Evolutionary conservation across 164 flowering plant genomes (phyloP).

Genomic region (Kalanchoe fedtschenkoi): DNA sequence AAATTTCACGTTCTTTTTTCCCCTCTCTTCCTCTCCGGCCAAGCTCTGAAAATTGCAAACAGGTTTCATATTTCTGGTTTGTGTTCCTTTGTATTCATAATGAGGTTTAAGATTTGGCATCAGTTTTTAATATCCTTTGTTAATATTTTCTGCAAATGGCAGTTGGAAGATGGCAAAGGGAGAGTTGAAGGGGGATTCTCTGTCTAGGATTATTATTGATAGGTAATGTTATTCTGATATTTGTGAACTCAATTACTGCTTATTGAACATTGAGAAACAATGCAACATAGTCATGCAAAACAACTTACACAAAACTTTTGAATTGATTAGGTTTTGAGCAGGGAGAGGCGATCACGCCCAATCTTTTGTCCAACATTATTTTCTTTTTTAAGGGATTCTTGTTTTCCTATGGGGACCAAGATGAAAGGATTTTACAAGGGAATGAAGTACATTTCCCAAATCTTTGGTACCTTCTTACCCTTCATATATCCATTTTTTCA

Average conservation of each 20-base stretch:
- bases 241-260: too few species aligned
- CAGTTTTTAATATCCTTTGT: neutral
- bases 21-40: neutral
- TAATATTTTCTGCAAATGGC: neutral
- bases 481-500: neutral
- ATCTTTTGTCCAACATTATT: neutral
- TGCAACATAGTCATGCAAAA: too few species aligned
- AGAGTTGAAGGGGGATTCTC: neutral
- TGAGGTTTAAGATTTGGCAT: neutral
- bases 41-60: neutral
- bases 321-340: neutral
- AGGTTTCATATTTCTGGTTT: neutral
- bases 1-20: neutral
- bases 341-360: neutral
- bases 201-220: neutral
- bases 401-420: conserved; percentile 41
- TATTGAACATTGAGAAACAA: neutral
- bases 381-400: neutral
- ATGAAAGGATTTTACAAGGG: conserved; percentile 74
- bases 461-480: conserved; percentile 42
- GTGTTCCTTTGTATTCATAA: neutral
- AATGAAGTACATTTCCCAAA: conserved; percentile 57
- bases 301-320: too few species aligned
- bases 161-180: conserved; percentile 3
- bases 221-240: neutral